phyloP scores from a whole-genome alignment of 176 grass and related monocot genomes.

The Cocos nucifera region DNA sequence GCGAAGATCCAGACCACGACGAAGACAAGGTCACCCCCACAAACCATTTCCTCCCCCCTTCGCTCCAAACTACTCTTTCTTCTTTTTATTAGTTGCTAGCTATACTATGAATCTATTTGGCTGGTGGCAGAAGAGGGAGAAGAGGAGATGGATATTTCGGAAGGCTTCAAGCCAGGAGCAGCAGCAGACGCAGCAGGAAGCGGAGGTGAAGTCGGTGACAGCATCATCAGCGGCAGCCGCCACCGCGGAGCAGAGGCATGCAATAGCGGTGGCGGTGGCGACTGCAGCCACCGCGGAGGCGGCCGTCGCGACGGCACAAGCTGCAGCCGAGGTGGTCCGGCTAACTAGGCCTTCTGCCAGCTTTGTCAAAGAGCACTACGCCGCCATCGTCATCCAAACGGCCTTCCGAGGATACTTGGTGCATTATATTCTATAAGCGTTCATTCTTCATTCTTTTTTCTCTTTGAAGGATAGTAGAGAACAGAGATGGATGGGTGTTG shows the following conservation, averaged over 20 bases:
- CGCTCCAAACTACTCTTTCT: neutral
- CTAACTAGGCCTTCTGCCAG: conserved; percentile 33
- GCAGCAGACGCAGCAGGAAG: neutral
- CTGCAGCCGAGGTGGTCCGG: conserved; percentile 20
- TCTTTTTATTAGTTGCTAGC: neutral
- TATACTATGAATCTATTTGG: too few species aligned
- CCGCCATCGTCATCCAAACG: conserved; percentile 67
- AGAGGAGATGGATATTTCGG: conserved; percentile 71
- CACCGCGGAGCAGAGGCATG: conserved; percentile 56
- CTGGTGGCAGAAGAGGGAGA: conserved; percentile 53
- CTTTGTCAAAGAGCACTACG: conserved; percentile 42
- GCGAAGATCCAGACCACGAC: conserved; percentile 18
- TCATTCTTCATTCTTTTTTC: neutral
- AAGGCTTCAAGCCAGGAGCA: conserved; percentile 36
- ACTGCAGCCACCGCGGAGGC: too few species aligned
- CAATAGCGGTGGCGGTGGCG: conserved; percentile 33
- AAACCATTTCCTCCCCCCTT: neutral
- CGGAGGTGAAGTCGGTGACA: neutral
- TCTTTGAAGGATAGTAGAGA: neutral
- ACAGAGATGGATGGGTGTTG: too few species aligned
- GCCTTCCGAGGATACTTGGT: conserved; percentile 85
- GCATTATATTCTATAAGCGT: neutral
- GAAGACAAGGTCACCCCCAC: conserved; percentile 23
- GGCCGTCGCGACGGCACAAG: too few species aligned
- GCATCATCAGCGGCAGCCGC: neutral